Evolutionary conservation across 345 rosid genomes (phyloP).

Genomic region (Syzygium grande): DNA sequence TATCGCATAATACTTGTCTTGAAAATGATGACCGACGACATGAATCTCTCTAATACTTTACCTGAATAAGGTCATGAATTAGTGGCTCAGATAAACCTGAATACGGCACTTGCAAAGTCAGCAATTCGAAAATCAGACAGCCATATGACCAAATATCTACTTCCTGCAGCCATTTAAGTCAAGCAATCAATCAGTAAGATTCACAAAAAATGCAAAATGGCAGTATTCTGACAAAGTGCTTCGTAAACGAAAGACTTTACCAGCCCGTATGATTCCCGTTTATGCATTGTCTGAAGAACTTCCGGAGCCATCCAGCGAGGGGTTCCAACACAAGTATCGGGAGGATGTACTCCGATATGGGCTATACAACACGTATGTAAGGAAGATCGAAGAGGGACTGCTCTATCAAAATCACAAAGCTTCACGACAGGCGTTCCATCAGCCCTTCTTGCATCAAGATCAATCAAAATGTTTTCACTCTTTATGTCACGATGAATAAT

Average conservation of each 20-base stretch:
- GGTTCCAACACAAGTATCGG: conserved; percentile 86
- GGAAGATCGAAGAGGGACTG: conserved; percentile 75
- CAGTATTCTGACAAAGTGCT: background rate
- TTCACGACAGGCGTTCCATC: conserved; percentile 63
- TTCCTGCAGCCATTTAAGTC: conserved; percentile 43
- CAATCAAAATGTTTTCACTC: conserved; percentile 88
- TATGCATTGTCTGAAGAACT: conserved; percentile 69
- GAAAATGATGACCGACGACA: background rate
- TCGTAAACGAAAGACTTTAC: conserved; percentile 26
- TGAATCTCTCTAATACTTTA: conserved; percentile 6
- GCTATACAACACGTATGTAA: conserved; percentile 79
- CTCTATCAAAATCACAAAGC: conserved; percentile 95
- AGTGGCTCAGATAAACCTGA: conserved; percentile 40
- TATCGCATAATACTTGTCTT: background rate
- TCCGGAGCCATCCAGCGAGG: conserved; percentile 99
- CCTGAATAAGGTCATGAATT: conserved; percentile 76
- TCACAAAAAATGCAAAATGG: background rate
- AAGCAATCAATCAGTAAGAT: background rate
- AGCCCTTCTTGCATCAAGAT: conserved; percentile 45
- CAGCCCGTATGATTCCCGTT: conserved; percentile 54
- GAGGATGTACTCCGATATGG: conserved; percentile 73
- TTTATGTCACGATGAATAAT: conserved; percentile 93
- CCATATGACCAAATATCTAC: conserved; percentile 98
- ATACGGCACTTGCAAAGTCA: conserved; percentile 82
- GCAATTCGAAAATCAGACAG: conserved; percentile 71